phyloP scores from a whole-genome alignment of 257 asterid genomes.

The Cynanchum wilfordii region DNA sequence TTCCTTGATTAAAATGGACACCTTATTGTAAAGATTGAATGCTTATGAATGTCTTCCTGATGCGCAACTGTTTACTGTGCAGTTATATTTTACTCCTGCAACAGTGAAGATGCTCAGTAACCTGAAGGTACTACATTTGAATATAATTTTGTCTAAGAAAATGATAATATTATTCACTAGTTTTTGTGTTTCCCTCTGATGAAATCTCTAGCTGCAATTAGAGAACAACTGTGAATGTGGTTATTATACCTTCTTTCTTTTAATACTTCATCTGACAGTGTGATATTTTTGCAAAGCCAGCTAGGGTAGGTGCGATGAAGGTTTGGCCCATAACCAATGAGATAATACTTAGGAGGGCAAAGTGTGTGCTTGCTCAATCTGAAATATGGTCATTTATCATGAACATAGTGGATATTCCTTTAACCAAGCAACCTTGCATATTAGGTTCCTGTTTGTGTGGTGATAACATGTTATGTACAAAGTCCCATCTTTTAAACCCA shows the following conservation, averaged over 20 bases:
- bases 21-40: neutral
- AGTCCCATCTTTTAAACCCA: neutral
- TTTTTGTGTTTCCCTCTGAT: slow-evolving; percentile 7
- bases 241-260: neutral
- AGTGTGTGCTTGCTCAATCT: neutral
- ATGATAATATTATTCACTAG: too few relatives aligned
- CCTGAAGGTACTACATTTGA: slow-evolving; percentile 63
- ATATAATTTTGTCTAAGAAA: slow-evolving; percentile 13
- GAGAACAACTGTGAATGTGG: neutral
- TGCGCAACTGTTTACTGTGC: slow-evolving; percentile 21
- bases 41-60: slow-evolving; percentile 8
- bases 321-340: neutral
- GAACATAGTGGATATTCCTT: neutral
- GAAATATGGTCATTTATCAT: neutral
- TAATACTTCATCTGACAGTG: neutral
- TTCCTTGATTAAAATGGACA: neutral
- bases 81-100: slow-evolving; percentile 97
- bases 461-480: neutral
- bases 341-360: neutral
- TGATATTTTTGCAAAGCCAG: neutral
- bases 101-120: slow-evolving; percentile 99
- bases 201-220: slow-evolving; percentile 7
- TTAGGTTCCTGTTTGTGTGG: neutral
- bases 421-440: neutral
- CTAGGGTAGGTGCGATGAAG: neutral